Evolutionary conservation across 129 eudicot genomes (phyloP).

Genomic region (Erigeron canadensis): DNA sequence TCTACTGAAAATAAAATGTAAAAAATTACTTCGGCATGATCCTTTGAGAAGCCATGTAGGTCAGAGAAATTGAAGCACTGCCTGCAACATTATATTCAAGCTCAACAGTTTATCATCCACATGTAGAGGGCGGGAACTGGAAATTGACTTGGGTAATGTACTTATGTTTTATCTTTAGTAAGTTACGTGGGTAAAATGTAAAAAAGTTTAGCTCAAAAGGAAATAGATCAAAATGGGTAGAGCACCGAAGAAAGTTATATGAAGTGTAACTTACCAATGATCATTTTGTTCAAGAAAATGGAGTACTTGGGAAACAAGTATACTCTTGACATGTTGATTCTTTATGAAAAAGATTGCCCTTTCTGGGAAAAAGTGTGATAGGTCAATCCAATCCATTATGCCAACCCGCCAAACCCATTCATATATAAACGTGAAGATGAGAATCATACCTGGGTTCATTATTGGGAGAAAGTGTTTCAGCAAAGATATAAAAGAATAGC

Average conservation of each 20-base stretch:
- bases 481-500: constrained; percentile 16
- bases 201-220: too few species aligned
- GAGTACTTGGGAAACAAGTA: too few species aligned
- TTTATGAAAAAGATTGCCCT: not conserved
- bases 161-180: too few species aligned
- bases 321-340: not conserved
- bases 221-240: too few species aligned
- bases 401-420: not conserved
- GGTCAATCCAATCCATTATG: not conserved
- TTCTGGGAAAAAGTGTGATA: not conserved
- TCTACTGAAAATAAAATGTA: not conserved
- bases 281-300: too few species aligned
- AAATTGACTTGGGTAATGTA: not conserved
- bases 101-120: not conserved
- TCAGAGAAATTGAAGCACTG: not conserved
- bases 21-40: not conserved
- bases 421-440: not conserved
- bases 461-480: constrained; percentile 6
- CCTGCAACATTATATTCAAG: not conserved
- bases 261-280: too few species aligned
- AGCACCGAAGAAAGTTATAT: too few species aligned
- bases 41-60: not conserved
- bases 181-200: too few species aligned
- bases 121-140: not conserved
- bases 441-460: constrained; percentile 13